Percentiles rank a stretch among this genome's conserved stretches.
Evolutionary conservation across 139 green algal genomes (phyloP).

Genomic region (Trebouxia sp.): DNA sequence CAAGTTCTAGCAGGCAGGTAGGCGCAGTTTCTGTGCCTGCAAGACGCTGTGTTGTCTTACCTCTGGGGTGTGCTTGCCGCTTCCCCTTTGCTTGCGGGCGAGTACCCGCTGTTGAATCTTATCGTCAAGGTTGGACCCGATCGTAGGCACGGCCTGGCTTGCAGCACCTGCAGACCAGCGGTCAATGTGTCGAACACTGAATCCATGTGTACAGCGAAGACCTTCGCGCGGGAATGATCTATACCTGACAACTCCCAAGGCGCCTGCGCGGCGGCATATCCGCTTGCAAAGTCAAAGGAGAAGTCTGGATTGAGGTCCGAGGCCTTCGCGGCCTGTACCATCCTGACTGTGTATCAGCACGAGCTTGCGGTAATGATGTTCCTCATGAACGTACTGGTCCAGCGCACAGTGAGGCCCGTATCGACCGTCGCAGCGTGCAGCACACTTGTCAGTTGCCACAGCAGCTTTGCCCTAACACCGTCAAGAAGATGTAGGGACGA

Average conservation of each 20-base stretch:
- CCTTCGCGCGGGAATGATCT: too few species aligned
- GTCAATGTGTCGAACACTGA: too few species aligned
- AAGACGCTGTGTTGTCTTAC: not conserved
- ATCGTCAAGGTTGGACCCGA: conserved; percentile 22
- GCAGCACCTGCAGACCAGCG: conserved; percentile 14
- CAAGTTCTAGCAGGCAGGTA: not conserved
- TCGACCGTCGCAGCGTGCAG: too few species aligned
- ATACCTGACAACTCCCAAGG: conserved; percentile 80
- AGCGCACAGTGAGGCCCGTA: too few species aligned
- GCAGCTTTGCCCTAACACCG: not conserved
- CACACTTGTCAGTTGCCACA: not conserved
- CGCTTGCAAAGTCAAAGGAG: conserved; percentile 56
- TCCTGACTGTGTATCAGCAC: too few species aligned
- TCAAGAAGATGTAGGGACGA: not conserved
- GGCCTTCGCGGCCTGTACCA: not conserved
- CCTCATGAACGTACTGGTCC: too few species aligned
- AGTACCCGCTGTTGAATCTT: conserved; percentile 58
- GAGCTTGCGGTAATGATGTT: too few species aligned
- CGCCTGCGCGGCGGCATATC: conserved; percentile 43
- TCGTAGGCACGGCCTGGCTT: not conserved
- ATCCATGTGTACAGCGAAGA: too few species aligned
- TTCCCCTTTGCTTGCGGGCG: not conserved
- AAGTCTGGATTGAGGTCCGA: conserved; percentile 72
- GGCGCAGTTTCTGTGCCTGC: not conserved
- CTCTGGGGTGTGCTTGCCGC: not conserved